Evolutionary conservation across 164 flowering plant species (phyloP).

Genomic region (Aristolochia contorta): DNA sequence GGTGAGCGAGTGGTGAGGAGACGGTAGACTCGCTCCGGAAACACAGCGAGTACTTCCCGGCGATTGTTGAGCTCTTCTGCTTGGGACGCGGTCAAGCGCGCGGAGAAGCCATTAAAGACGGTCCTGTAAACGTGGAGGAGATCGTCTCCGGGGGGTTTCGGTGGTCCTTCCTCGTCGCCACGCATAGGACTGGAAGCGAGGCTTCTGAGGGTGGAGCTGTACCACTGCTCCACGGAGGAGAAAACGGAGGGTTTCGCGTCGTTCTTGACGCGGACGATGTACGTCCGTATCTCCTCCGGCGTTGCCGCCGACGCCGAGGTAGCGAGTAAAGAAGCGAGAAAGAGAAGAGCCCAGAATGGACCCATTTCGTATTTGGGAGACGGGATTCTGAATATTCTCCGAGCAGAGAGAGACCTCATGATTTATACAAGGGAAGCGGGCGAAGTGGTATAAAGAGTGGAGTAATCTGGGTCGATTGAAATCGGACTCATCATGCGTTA

Average conservation of each 20-base stretch:
- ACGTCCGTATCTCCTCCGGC: constrained; percentile 10
- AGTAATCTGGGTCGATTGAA: too few relatives aligned
- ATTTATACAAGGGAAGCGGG: too few relatives aligned
- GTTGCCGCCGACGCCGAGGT: constrained; percentile 3
- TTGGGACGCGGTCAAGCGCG: constrained; percentile 23
- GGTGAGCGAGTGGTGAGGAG: constrained; percentile 45
- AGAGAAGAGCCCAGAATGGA: constrained; percentile 7
- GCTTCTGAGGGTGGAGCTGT: constrained; percentile 27
- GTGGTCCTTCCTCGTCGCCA: background rate
- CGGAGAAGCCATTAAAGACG: constrained; percentile 48
- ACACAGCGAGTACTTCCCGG: constrained; percentile 20
- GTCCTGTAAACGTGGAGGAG: constrained; percentile 36
- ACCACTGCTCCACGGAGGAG: constrained; percentile 38
- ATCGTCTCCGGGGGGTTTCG: background rate
- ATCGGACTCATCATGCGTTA: too few relatives aligned
- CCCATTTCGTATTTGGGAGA: constrained; percentile 5
- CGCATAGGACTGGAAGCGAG: background rate
- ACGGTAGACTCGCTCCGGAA: constrained; percentile 26
- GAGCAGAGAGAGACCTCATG: too few relatives aligned
- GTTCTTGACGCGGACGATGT: constrained; percentile 32
- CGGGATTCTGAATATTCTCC: too few relatives aligned
- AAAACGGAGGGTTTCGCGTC: constrained; percentile 34
- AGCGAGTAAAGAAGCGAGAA: background rate
- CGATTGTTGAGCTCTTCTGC: constrained; percentile 16
- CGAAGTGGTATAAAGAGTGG: too few relatives aligned